Evolutionary conservation across 1,139 yeast genomes (phyloP), one percentile per base, ranked within the genome.

Genomic region (Yamadazyma atlantica): DNA sequence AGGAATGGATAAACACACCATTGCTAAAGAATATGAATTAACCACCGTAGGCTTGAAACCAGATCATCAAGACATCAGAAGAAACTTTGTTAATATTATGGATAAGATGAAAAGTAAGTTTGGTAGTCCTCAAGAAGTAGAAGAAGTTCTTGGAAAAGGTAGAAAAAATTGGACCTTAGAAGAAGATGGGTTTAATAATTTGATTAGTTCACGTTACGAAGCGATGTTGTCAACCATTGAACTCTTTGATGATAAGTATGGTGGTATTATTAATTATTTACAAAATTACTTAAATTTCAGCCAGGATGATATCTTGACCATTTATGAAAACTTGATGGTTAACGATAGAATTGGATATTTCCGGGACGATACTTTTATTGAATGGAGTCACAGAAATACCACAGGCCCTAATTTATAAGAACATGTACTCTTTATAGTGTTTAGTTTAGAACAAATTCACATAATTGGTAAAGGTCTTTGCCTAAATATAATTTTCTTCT

Each of bases 381-480:
- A 49, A 13, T 62, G 61, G 64, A 56, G 55, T 27, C 68, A 62
- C 42, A 50, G 60, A 35, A 48, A 42, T 30, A 29, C 43, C 22
- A 28, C 30, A 12, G 43, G 50, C 25, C 42, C 49, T 2, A 43
- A 44, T 25, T 41, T 44, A 11, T 45, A 32, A 29, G 17, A 4
- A 13, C 8, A 26, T n/a, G n/a, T n/a, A n/a, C n/a, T n/a, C n/a
- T n/a, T n/a, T n/a, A n/a, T n/a, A n/a, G n/a, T n/a, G n/a, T n/a
- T n/a, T 19, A 9, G 22, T 19, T 6, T 19, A 19, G 6, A 19
- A 19, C 22, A 19, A 9, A 19, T 19, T 19, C 56, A 82, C 89
- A 83, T 83, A 36, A 84, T 80, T 3, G 92, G 92, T 39, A 84
- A 62, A 0, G 92, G 90, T 44, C 92, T 66, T 28, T 78, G 75